These are phyloP conservation scores for Paramecium primaurelia DNA, from an alignment of 73 alveolate genomes.

Conservation along the genomic window DNA sequence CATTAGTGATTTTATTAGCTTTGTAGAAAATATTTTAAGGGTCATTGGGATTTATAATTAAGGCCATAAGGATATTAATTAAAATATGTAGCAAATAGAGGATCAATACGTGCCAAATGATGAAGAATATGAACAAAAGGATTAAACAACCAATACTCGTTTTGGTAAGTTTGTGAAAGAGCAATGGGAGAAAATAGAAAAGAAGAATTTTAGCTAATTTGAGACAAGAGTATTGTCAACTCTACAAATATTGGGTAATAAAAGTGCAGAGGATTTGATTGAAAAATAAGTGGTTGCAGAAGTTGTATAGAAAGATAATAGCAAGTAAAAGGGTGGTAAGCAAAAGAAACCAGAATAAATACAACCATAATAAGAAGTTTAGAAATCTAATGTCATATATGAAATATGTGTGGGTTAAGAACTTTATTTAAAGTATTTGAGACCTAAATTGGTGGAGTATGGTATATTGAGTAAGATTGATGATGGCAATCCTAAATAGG, in stretches of 20 bases:
- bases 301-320: neutral
- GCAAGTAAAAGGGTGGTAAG: neutral
- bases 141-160: neutral
- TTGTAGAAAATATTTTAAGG: slow-evolving; percentile 48
- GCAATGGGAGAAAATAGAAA: slow-evolving; percentile 3
- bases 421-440: neutral
- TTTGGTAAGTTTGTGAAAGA: slow-evolving; percentile 11
- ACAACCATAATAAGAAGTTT: neutral
- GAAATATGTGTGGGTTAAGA: slow-evolving; percentile 32
- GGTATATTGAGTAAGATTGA: slow-evolving; percentile 3
- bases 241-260: neutral
- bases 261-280: neutral
- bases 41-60: slow-evolving; percentile 23
- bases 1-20: slow-evolving; percentile 49
- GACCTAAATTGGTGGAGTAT: slow-evolving; percentile 27
- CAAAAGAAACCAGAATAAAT: neutral
- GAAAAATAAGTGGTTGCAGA: neutral
- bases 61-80: neutral
- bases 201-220: slow-evolving; percentile 27
- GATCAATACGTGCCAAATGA: slow-evolving; percentile 3
- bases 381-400: neutral
- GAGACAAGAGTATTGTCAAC: slow-evolving; percentile 24
- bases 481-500: neutral
- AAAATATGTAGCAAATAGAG: neutral
- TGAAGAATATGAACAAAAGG: neutral